Percentiles rank a stretch among this genome's conserved stretches.
Evolutionary conservation across 768 basidiomycete genomes (phyloP).

Genomic region (Coprinellus micaceus): DNA sequence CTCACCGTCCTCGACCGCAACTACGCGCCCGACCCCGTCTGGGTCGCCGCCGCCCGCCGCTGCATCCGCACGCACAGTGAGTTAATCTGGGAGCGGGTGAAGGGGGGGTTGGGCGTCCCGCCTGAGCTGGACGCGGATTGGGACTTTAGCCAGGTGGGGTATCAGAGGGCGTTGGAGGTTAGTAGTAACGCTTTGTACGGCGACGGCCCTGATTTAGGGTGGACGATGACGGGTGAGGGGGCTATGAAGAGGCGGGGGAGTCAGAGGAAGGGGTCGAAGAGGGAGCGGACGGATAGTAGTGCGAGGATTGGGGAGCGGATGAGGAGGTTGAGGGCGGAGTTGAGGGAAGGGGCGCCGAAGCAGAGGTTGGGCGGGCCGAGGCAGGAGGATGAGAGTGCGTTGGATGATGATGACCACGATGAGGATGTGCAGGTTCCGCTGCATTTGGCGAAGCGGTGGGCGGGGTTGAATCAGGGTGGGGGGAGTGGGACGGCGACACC

Average conservation of each 20-base stretch:
- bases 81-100: conserved; percentile 88
- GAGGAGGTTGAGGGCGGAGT: neutral
- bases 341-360: conserved; percentile 4
- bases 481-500: too few relatives aligned
- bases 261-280: neutral
- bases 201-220: neutral
- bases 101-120: conserved; percentile 83
- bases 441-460: conserved; percentile 1
- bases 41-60: conserved; percentile 68
- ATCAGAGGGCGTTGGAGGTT: neutral
- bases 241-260: neutral
- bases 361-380: conserved; percentile 2
- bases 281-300: neutral
- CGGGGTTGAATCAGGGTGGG: too few relatives aligned
- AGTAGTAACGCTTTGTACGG: conserved; percentile 2
- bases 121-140: conserved; percentile 74
- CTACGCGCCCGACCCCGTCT: conserved; percentile 63
- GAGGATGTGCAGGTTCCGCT: neutral
- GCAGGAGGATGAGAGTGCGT: conserved; percentile 9
- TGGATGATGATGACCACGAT: neutral
- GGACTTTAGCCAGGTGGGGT: conserved; percentile 20
- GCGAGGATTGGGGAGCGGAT: neutral
- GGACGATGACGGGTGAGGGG: conserved; percentile 3
- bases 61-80: conserved; percentile 78
- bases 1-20: conserved; percentile 62